Base-by-base conservation (phyloP, 306 rosid species). In the Rosa chinensis region DNA sequence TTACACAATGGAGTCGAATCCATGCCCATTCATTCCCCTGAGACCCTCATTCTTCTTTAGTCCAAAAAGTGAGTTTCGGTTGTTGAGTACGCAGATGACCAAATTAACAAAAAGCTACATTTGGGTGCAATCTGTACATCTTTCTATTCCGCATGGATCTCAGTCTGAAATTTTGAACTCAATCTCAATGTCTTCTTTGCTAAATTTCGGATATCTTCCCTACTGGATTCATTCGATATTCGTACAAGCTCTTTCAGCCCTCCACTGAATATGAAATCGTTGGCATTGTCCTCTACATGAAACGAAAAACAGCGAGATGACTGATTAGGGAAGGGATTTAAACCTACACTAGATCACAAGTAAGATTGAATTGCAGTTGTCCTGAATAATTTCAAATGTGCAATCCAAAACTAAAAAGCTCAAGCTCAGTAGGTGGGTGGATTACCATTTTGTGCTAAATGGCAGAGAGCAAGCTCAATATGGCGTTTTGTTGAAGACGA, bases 401-500 rank as follows among this genome's bases (percentile, higher is more conserved):
- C 48, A 5, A 5, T 69, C 76, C 5, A n/a, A 6, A 13, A 23
- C 0, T 47, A 45, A 59, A 32, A 75, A 42, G n/a, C 45, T 39
- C 52, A 43, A 23, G 73, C 20, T 14, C 4, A 28, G 80, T 18
- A 1, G 43, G 43, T 12, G 69, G 39, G 66, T 14, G 74, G 62
- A 72, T 82, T 87, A 90, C 94, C 88, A n/a, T 88, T 90, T 87
- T 88, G 94, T 23, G 94, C 94, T 52, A 90, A 73, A 84, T 88
- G 94, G 78, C 94, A 88, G 56, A 88, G 79, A 55, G 94, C 87
- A 17, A 90, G 94, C 79, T 90, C 94, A 13, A 88, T 80, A 72
- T 90, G 94, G 73, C 94, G 89, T 61, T 84, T 81, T 63, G 86
- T 87, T 32, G 94, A 85, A 69, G 87, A 66, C 18, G 92, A 86